Conservation (phyloP, 2,329 filamentous ascomycete species). For the Arthrobotrys conoides region DNA sequence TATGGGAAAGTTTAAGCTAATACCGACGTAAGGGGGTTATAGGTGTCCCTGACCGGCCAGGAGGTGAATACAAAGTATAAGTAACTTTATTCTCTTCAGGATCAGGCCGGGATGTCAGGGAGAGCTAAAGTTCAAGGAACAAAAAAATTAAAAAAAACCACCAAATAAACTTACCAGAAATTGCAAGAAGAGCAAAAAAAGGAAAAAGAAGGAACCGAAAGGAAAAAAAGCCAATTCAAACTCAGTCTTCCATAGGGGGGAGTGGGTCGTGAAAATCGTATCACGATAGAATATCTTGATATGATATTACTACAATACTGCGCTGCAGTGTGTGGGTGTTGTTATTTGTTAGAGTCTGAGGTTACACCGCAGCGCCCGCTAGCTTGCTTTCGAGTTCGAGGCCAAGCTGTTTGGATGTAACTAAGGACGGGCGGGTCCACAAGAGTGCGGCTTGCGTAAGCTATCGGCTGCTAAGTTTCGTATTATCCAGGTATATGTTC, state of each 20-base stretch:
- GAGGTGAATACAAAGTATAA: background rate
- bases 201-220: background rate
- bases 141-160: background rate
- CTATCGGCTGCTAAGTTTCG: constrained; percentile 6
- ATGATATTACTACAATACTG: constrained; percentile 6
- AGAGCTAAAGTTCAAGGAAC: background rate
- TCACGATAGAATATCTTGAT: constrained; percentile 42
- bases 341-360: constrained; percentile 22
- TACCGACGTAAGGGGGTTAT: background rate
- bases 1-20: constrained; percentile 10
- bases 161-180: constrained; percentile 19
- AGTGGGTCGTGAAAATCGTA: constrained; percentile 8
- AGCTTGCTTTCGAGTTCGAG: background rate
- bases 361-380: constrained; percentile 37
- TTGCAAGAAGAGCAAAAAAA: background rate
- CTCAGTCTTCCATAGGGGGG: constrained; percentile 12
- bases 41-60: background rate
- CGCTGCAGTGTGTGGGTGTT: background rate
- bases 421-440: constrained; percentile 1
- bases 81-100: constrained; percentile 5
- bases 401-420: constrained; percentile 47
- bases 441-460: constrained; percentile 46
- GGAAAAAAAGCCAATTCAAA: constrained; percentile 1
- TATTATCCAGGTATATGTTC: constrained; percentile 1
- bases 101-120: background rate